These are phyloP conservation scores for Perkinsus olseni DNA, from an alignment of 169 alveolate genomes.

Conservation along the genomic window DNA sequence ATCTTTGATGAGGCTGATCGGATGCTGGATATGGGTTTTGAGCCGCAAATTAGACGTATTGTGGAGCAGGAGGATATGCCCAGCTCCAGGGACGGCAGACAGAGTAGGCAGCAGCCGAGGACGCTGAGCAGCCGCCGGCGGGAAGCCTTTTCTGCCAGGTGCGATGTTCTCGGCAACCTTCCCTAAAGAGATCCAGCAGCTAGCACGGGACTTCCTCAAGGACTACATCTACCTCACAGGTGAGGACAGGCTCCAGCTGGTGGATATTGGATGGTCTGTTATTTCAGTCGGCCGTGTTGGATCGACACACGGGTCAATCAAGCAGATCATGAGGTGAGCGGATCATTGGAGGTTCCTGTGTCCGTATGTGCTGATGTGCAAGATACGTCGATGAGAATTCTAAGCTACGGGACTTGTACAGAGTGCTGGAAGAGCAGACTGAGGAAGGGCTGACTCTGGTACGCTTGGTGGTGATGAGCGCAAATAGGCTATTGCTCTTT, in stretches of 20 bases:
- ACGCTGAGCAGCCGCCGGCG: no score
- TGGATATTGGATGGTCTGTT: background rate
- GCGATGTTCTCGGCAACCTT: conserved; percentile 84
- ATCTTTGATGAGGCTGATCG: conserved; percentile 96
- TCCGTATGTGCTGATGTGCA: background rate
- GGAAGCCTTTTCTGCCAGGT: background rate
- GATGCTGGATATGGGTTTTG: conserved; percentile 98
- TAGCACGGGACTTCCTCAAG: conserved; percentile 75
- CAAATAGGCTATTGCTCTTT: background rate
- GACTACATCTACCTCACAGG: conserved; percentile 68
- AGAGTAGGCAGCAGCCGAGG: background rate
- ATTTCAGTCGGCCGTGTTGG: conserved; percentile 79
- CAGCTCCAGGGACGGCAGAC: background rate
- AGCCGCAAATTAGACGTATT: conserved; percentile 83
- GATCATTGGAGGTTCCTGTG: background rate
- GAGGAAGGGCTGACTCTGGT: conserved; percentile 48
- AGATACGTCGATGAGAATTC: conserved; percentile 75
- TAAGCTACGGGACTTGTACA: conserved; percentile 58
- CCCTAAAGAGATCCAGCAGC: conserved; percentile 78
- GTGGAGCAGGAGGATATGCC: conserved; percentile 42
- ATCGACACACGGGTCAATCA: conserved; percentile 84
- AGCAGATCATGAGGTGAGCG: conserved; percentile 35
- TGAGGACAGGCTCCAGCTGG: background rate
- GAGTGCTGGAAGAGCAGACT: conserved; percentile 54
- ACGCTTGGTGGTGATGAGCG: background rate